Evolutionary conservation across 768 basidiomycete genomes (phyloP).

Genomic region (Pleurotus sapidus): DNA sequence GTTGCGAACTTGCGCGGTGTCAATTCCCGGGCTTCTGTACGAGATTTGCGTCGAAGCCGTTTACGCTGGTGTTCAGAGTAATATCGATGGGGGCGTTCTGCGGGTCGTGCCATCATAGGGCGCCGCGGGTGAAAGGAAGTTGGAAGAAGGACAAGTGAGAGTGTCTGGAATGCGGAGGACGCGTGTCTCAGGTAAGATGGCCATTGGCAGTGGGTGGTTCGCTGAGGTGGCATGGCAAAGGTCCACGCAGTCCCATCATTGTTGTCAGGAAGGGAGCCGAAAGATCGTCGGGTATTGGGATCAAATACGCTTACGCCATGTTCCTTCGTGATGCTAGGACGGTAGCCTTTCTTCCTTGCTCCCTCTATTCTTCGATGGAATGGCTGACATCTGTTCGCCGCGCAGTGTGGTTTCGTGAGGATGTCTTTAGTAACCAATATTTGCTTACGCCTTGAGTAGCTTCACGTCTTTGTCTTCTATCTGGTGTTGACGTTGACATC

Average conservation of each 20-base stretch:
- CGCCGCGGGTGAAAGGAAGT: constrained; percentile 15
- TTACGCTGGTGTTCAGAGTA: too few species aligned
- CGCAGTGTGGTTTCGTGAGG: constrained; percentile 68
- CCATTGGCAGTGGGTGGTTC: too few species aligned
- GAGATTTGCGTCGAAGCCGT: constrained; percentile 12
- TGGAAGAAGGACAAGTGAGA: constrained; percentile 13
- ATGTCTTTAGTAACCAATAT: too few species aligned
- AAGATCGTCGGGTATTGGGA: constrained; percentile 53
- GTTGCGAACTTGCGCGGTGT: not conserved
- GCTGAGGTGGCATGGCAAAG: too few species aligned
- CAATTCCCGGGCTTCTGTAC: constrained; percentile 13
- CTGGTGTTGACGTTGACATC: too few species aligned
- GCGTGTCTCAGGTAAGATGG: not conserved
- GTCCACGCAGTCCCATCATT: too few species aligned
- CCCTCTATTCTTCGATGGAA: not conserved
- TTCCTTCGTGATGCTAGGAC: constrained; percentile 72
- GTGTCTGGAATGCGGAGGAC: constrained; percentile 16
- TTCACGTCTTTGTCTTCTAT: too few species aligned
- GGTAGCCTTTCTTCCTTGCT: constrained; percentile 31
- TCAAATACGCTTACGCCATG: constrained; percentile 62
- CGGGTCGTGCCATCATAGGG: constrained; percentile 20
- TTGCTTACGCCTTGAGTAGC: too few species aligned
- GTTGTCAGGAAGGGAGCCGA: too few species aligned
- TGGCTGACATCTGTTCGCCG: not conserved
- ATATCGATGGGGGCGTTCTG: too few species aligned